Evolutionary conservation across 2,329 filamentous ascomycete genomes (phyloP), one percentile per base, ranked within the genome.

Genomic region (Fusarium kyushuense): DNA sequence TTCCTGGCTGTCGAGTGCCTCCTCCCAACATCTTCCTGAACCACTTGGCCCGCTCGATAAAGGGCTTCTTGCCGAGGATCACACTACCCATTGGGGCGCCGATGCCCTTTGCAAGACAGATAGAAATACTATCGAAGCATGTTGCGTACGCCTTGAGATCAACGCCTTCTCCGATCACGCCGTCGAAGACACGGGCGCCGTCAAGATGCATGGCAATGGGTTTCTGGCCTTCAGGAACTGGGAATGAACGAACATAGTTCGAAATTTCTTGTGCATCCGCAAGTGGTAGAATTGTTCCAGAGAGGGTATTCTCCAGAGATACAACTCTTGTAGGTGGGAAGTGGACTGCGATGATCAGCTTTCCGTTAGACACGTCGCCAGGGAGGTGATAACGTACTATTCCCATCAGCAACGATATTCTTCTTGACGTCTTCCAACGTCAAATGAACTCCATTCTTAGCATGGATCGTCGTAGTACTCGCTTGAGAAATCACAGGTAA

Each of bases 101-200:
- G 0, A 95, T 83, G 0, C 91, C 92, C 76, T 95, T 95, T 25
- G 87, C 89, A 73, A 95, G 92, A 76, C 91, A 94, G 30, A 95
- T 81, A 65, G 86, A 91, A 16, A 94, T 84, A 58, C 86, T 92
- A 74, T 95, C 91, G 72, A 92, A 91, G 58, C 87, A 84, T 13
- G 80, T 82, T 54, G 87, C 86, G 74, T 87, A 93, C 1, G 91
- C 90, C 13, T 85, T 80, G 14, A 94, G 78, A 9, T 82, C 84
- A 1, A 88, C 90, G 1, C 88, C 89, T 3, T 88, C 89, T 0
- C 89, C 86, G 1, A 86, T 89, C 2, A 90, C 89, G 17, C 90
- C 91, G 75, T 94, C 90, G 88, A 91, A 94, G 12, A 94, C 77
- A 13, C 92, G 82, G 3, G 92, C 92, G 10, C 91, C 92, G 67